phyloP scores from a whole-genome alignment of 2,329 filamentous ascomycete genomes.

The Rosellinia necatrix region DNA sequence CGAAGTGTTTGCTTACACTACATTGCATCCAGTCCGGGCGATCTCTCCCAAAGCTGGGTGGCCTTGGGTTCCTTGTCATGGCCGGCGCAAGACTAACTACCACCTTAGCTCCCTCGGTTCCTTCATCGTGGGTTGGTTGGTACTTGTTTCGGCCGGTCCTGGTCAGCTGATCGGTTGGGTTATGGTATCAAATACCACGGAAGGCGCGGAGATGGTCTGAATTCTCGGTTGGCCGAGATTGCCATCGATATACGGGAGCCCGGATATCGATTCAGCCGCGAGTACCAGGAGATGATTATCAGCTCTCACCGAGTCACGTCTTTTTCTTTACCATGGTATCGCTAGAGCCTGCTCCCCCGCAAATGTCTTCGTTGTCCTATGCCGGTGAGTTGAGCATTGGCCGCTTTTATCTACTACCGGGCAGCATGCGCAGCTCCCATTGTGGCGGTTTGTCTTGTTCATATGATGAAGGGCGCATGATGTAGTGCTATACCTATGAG shows the following conservation, averaged over 20 bases:
- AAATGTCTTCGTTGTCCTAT: slow-evolving; percentile 21
- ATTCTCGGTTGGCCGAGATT: background rate
- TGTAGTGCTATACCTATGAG: background rate
- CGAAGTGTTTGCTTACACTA: slow-evolving; percentile 3
- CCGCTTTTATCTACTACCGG: slow-evolving; percentile 1
- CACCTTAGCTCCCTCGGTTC: background rate
- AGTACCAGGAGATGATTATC: background rate
- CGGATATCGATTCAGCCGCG: slow-evolving; percentile 16
- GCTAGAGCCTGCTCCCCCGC: slow-evolving; percentile 19
- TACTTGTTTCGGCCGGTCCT: slow-evolving; percentile 4
- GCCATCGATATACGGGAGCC: slow-evolving; percentile 1
- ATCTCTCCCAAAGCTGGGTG: slow-evolving; percentile 1
- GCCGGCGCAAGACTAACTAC: background rate
- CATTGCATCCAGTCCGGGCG: background rate
- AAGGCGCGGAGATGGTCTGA: too few species aligned
- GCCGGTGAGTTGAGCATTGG: slow-evolving; percentile 14
- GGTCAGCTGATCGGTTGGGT: slow-evolving; percentile 12
- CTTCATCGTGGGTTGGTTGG: background rate
- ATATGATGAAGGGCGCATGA: slow-evolving; percentile 1
- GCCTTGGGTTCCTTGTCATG: slow-evolving; percentile 1
- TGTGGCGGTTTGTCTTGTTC: too few species aligned
- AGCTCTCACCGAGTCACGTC: slow-evolving; percentile 19
- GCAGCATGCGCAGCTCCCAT: too few species aligned
- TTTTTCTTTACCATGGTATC: slow-evolving; percentile 9
- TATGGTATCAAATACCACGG: slow-evolving; percentile 1